These are phyloP conservation scores for Penicillium sp. DNA, from an alignment of 2,329 filamentous ascomycete genomes.

Conservation along the genomic window DNA sequence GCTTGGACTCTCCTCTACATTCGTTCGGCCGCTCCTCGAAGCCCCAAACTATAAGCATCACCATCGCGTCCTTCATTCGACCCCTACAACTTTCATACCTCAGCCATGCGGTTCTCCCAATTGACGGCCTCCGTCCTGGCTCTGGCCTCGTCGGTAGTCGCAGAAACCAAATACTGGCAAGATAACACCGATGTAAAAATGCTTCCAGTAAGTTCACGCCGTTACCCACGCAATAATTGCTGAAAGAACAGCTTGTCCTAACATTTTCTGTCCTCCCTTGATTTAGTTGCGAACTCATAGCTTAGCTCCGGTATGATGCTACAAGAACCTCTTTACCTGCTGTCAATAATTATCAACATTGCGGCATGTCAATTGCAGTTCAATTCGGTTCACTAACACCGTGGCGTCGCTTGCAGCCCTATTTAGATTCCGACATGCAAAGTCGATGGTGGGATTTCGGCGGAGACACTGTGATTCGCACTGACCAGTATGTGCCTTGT, in stretches of 20 bases:
- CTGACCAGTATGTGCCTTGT: conserved; percentile 50
- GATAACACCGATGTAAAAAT: conserved; percentile 58
- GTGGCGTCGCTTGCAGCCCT: conserved; percentile 59
- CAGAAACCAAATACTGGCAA: conserved; percentile 27
- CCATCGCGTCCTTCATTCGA: neutral
- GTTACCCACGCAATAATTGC: neutral
- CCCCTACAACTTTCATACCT: neutral
- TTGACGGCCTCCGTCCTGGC: conserved; percentile 26
- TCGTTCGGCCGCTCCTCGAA: neutral
- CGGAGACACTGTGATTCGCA: conserved; percentile 81
- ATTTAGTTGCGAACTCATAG: conserved; percentile 79
- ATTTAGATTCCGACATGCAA: conserved; percentile 96
- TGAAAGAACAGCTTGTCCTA: neutral
- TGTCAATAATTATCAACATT: neutral
- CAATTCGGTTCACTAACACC: conserved; percentile 1
- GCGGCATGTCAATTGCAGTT: neutral
- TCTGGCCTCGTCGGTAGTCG: conserved; percentile 20
- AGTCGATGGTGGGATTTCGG: conserved; percentile 99
- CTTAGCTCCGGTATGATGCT: conserved; percentile 64
- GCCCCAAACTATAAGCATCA: too few relatives aligned
- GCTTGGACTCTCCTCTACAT: neutral
- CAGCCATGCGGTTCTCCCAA: conserved; percentile 13
- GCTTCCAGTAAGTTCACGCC: conserved; percentile 55
- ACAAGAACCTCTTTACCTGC: conserved; percentile 12
- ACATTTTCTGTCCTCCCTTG: neutral